Conservation (phyloP, 2,329 filamentous ascomycete species). For the Colletotrichum sp. region DNA sequence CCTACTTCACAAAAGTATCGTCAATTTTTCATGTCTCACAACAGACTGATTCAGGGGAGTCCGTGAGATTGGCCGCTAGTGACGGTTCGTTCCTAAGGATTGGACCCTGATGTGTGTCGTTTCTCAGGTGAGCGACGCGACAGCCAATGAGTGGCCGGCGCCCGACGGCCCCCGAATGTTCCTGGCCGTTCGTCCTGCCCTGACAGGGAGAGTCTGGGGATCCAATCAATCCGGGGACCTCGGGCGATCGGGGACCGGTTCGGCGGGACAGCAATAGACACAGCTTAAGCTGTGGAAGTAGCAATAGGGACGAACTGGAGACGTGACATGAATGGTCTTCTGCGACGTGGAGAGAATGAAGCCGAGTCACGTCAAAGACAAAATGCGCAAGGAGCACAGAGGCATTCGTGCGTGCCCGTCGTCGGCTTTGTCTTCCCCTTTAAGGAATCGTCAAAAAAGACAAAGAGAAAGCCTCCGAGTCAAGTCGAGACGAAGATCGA, state of each 20-base stretch:
- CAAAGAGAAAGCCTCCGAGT: neutral
- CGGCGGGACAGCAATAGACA: neutral
- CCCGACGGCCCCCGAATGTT: neutral
- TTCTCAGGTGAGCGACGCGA: neutral
- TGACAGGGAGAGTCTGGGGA: neutral
- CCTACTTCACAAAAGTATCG: neutral
- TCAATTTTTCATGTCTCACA: neutral
- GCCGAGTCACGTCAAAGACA: neutral
- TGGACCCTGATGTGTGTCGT: neutral
- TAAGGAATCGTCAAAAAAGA: neutral
- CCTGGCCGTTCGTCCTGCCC: neutral
- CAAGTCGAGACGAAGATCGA: conserved; percentile 11
- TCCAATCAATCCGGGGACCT: neutral
- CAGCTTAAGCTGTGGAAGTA: neutral
- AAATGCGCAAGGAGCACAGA: neutral
- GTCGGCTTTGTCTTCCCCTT: neutral
- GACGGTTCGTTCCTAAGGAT: neutral
- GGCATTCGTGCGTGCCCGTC: neutral
- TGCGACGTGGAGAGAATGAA: neutral
- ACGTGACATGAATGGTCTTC: neutral
- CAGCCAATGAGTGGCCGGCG: neutral
- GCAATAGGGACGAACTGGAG: conserved; percentile 8
- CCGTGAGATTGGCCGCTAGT: conserved; percentile 5
- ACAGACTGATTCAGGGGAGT: neutral
- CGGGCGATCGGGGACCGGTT: neutral